Conservation (phyloP, 2,329 filamentous ascomycete species). For the Exophiala calicioides region DNA sequence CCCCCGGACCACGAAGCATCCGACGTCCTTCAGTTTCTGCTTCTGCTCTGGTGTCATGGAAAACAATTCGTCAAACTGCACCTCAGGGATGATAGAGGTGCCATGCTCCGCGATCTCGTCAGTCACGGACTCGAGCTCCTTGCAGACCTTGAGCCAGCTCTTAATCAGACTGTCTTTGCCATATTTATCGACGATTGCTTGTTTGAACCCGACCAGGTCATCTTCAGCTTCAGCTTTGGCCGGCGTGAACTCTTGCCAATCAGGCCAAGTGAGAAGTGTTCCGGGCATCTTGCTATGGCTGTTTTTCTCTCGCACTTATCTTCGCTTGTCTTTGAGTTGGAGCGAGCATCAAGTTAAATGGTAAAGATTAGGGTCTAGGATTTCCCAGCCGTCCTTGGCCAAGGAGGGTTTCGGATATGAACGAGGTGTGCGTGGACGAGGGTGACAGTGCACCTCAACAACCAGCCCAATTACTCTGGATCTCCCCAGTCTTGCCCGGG, state of each 20-base stretch:
- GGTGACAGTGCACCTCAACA: too few species aligned
- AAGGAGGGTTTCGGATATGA: too few species aligned
- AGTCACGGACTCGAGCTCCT: slow-evolving; percentile 39
- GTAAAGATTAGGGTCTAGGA: too few species aligned
- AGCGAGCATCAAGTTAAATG: too few species aligned
- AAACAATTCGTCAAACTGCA: slow-evolving; percentile 36
- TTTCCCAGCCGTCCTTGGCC: too few species aligned
- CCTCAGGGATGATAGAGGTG: slow-evolving; percentile 38
- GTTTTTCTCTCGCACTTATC: neutral
- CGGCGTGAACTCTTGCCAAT: slow-evolving; percentile 34
- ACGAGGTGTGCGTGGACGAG: too few species aligned
- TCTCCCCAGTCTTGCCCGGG: too few species aligned
- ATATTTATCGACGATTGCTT: slow-evolving; percentile 40
- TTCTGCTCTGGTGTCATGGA: slow-evolving; percentile 40
- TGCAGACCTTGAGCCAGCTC: slow-evolving; percentile 45
- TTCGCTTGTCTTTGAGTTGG: too few species aligned
- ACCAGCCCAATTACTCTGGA: too few species aligned
- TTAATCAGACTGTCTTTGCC: slow-evolving; percentile 38
- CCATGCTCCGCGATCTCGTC: slow-evolving; percentile 40
- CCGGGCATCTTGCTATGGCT: slow-evolving; percentile 24
- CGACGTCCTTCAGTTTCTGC: slow-evolving; percentile 25
- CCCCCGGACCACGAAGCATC: slow-evolving; percentile 27
- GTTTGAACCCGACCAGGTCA: slow-evolving; percentile 34
- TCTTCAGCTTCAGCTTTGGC: slow-evolving; percentile 21
- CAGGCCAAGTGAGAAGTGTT: slow-evolving; percentile 31